phyloP scores from a whole-genome alignment of 768 basidiomycete genomes.

The Pholiota molesta region DNA sequence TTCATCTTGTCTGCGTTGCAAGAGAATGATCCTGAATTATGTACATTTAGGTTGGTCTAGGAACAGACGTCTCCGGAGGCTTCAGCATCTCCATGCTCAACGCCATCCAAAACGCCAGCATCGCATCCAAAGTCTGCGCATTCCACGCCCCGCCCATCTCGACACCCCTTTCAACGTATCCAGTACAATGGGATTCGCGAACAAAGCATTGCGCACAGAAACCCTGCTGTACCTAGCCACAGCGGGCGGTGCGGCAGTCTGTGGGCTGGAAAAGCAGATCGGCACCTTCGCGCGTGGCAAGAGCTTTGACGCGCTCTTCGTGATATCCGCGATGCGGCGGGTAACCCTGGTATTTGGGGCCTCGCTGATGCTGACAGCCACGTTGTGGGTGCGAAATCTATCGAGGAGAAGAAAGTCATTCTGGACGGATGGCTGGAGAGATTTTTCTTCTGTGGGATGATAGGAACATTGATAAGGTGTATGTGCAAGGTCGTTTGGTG shows the following conservation, averaged over 20 bases:
- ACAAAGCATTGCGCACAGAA: conserved; percentile 69
- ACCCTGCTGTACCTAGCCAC: conserved; percentile 91
- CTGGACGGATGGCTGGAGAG: conserved; percentile 72
- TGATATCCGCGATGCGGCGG: conserved; percentile 55
- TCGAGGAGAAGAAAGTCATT: conserved; percentile 30
- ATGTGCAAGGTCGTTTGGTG: conserved; percentile 78
- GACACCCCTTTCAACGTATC: conserved; percentile 4
- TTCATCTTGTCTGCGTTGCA: not conserved
- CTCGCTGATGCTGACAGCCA: conserved; percentile 8
- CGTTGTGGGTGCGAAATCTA: not conserved
- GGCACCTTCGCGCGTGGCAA: conserved; percentile 84
- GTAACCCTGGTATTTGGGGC: conserved; percentile 54
- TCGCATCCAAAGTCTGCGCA: conserved; percentile 70
- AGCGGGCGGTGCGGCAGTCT: conserved; percentile 86
- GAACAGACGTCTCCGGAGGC: conserved; percentile 92
- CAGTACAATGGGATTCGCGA: conserved; percentile 38
- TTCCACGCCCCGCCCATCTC: conserved; percentile 10
- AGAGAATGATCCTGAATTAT: not conserved
- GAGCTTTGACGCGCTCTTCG: conserved; percentile 87
- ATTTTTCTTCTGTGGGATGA: conserved; percentile 90
- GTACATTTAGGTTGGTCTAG: conserved; percentile 82
- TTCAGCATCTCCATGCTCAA: conserved; percentile 80
- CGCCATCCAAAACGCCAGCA: conserved; percentile 73
- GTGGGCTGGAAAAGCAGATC: conserved; percentile 63
- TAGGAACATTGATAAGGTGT: conserved; percentile 80